Conservation (phyloP, 2,329 filamentous ascomycete species). For the Colletotrichum lentis region DNA sequence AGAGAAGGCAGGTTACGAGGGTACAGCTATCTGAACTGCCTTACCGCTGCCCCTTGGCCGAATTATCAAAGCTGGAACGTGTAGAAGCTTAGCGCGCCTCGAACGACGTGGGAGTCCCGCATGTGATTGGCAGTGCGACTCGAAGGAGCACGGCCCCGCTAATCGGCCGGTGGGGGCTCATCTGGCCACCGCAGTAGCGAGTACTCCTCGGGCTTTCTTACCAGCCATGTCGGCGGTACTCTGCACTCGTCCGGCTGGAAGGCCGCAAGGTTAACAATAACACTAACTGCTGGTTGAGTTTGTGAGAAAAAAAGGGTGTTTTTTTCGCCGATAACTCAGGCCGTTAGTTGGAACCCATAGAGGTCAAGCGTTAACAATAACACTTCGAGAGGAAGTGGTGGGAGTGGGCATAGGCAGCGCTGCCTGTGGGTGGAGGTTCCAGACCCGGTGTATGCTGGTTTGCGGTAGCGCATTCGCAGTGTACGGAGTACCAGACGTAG, state of each 20-base stretch:
- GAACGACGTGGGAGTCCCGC: neutral
- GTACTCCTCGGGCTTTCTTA: neutral
- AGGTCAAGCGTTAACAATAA: neutral
- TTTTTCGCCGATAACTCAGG: too few species aligned
- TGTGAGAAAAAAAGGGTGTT: too few species aligned
- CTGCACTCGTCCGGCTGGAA: neutral
- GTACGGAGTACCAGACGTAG: too few species aligned
- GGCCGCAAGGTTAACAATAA: neutral
- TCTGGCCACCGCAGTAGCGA: slow-evolving; percentile 3
- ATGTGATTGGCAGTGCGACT: slow-evolving; percentile 8
- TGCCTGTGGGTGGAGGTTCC: slow-evolving; percentile 21
- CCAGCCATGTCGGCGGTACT: neutral
- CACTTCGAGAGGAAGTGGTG: slow-evolving; percentile 1
- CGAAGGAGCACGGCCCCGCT: slow-evolving; percentile 14
- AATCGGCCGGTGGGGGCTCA: slow-evolving; percentile 26
- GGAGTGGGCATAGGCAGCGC: slow-evolving; percentile 5
- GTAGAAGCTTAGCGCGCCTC: slow-evolving; percentile 32
- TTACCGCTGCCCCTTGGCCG: neutral
- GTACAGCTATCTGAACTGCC: slow-evolving; percentile 1
- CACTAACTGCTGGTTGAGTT: too few species aligned
- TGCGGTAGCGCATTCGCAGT: neutral
- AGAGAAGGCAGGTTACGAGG: slow-evolving; percentile 18
- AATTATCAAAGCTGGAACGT: neutral
- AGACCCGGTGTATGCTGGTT: slow-evolving; percentile 6
- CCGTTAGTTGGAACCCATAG: too few species aligned